Evolutionary conservation across 495 filamentous ascomycete genomes (phyloP), one percentile per base, ranked within the genome.

Genomic region (Podospora sp.): DNA sequence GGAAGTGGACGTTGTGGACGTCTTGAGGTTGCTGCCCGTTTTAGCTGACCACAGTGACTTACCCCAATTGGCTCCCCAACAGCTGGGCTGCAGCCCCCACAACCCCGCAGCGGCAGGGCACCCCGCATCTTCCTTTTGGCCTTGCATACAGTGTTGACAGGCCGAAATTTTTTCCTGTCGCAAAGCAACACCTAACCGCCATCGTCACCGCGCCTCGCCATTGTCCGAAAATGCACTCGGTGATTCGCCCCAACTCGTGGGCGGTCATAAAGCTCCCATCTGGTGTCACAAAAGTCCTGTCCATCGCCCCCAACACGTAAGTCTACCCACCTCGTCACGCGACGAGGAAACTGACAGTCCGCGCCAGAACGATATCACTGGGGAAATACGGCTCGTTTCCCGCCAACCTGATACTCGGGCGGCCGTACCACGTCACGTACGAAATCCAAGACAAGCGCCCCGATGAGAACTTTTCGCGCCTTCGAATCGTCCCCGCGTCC

Each of bases 371-470:
- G 26, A 90, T 97, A 58, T 91, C 88, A 14, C 81, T 97, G 29
- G 93, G 92, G 35, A 97, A 96, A 86, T 96, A 91, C 73, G 95
- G 96, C 61, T 84, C 84, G 2, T 97, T 98, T 72, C 88, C 91
- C 22, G 85, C 91, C 6, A 97, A 97, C 72, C 85, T 91, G 20
- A 86, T 99, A 36, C 84, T 99, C 46, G 91, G 91, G 12, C 88
- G 95, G 18, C 95, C 95, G 0, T 97, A 92, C 78, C 85, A 97
- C 79, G 81, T 95, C 56, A 97, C 93, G 7, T 99, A 90, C 74
- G 95, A 99, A 74, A 80, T 99, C 11, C 84, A 90, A 58, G 92
- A 97, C 70, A 84, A 85, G 66, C 74, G 77, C 0, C 81, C 87
- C 24, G 85, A 83, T 57, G 82, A 87, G 65, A 74, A 70, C 57